phyloP scores from a whole-genome alignment of 2,329 filamentous ascomycete genomes.

The Paecilomyces variotii region DNA sequence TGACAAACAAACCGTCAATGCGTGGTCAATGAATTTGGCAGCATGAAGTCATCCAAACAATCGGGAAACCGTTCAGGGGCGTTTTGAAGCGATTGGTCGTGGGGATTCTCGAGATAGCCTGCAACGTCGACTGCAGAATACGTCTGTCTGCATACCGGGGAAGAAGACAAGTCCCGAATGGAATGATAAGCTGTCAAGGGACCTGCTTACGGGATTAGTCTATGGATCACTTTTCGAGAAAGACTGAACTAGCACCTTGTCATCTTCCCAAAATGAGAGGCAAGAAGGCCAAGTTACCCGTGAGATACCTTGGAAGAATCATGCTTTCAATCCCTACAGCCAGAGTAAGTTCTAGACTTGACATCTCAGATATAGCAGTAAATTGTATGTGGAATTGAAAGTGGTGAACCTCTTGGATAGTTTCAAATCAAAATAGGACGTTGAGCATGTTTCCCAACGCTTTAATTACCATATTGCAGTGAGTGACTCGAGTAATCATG shows the following conservation, averaged over 20 bases:
- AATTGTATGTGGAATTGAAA: too few species aligned
- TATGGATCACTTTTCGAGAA: background rate
- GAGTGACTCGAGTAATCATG: too few species aligned
- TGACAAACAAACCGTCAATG: background rate
- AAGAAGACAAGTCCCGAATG: background rate
- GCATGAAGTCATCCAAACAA: background rate
- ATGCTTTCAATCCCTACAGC: too few species aligned
- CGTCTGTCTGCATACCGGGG: background rate
- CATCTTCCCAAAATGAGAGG: background rate
- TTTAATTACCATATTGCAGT: too few species aligned
- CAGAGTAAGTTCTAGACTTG: too few species aligned
- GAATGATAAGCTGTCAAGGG: background rate
- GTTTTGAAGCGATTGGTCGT: background rate
- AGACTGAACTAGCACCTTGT: background rate
- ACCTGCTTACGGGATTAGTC: background rate
- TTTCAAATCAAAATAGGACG: too few species aligned
- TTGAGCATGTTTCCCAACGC: too few species aligned
- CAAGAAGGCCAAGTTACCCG: background rate
- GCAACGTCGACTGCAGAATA: background rate
- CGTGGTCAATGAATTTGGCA: background rate
- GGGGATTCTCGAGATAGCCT: background rate
- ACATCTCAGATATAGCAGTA: too few species aligned
- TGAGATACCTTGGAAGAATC: background rate
- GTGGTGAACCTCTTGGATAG: too few species aligned
- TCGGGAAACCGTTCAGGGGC: background rate